phyloP scores from a whole-genome alignment of 495 filamentous ascomycete genomes.

The Trichocladium antarcticum region DNA sequence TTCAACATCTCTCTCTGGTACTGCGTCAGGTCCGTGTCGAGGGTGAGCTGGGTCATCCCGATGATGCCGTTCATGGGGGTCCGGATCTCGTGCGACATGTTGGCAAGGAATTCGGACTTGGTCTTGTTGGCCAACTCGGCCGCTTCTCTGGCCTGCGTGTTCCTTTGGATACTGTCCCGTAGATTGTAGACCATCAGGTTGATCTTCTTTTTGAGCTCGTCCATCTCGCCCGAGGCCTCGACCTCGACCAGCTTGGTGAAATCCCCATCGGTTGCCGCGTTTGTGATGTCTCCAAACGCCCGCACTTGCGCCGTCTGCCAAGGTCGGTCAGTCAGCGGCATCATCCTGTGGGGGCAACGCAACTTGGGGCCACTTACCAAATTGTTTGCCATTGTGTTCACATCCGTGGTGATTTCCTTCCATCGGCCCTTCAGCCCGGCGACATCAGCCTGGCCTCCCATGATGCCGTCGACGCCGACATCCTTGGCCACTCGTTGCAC shows the following conservation, averaged over 20 bases:
- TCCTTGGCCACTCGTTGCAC: constrained; percentile 93
- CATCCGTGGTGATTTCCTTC: constrained; percentile 96
- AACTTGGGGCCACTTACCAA: constrained; percentile 36
- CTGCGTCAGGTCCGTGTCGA: constrained; percentile 89
- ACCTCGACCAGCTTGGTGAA: constrained; percentile 97
- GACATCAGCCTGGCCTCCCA: constrained; percentile 96
- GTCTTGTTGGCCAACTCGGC: constrained; percentile 96
- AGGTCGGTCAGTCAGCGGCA: constrained; percentile 9
- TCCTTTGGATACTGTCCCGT: constrained; percentile 91
- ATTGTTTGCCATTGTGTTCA: constrained; percentile 98
- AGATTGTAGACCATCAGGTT: constrained; percentile 98
- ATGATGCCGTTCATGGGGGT: constrained; percentile 88
- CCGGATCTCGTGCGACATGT: constrained; percentile 98
- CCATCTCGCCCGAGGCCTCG: constrained; percentile 97
- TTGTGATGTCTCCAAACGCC: constrained; percentile 95
- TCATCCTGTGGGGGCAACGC: neutral
- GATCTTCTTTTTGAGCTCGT: constrained; percentile 97
- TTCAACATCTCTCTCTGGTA: constrained; percentile 98
- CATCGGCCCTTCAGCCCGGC: constrained; percentile 87
- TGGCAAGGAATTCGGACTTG: constrained; percentile 96
- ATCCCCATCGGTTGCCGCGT: constrained; percentile 90
- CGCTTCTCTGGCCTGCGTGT: constrained; percentile 91
- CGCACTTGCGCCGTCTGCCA: constrained; percentile 80
- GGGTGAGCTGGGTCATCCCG: constrained; percentile 91
- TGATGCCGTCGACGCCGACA: constrained; percentile 96